Evolutionary conservation across 495 filamentous ascomycete genomes (phyloP).

Genomic region (Penicillium pulvis): DNA sequence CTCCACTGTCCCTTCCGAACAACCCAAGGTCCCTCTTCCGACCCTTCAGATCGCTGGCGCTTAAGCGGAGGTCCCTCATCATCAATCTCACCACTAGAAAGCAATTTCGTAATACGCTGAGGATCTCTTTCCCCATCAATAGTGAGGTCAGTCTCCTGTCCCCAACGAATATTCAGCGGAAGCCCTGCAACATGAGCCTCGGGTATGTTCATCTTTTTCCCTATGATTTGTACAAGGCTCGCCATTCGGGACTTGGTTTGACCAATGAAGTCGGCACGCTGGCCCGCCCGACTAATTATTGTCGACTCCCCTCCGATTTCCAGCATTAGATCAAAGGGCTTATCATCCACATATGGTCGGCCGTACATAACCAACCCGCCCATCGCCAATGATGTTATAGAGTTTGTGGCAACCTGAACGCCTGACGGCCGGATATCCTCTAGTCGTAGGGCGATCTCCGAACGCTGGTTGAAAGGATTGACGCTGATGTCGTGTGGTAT

Average conservation of each 20-base stretch:
- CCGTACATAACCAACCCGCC: constrained; percentile 74
- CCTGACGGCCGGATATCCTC: constrained; percentile 87
- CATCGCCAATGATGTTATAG: constrained; percentile 17
- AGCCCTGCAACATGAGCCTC: constrained; percentile 13
- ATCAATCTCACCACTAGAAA: constrained; percentile 10
- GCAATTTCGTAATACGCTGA: constrained; percentile 3
- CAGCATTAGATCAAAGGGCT: constrained; percentile 70
- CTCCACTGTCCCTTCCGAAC: constrained; percentile 82
- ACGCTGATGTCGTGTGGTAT: constrained; percentile 77
- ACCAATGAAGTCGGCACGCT: constrained; percentile 72
- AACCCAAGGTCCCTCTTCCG: constrained; percentile 57
- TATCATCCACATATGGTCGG: constrained; percentile 80
- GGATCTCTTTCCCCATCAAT: constrained; percentile 61
- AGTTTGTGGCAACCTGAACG: constrained; percentile 62
- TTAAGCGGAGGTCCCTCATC: constrained; percentile 42
- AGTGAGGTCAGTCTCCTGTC: constrained; percentile 65
- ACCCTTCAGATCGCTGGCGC: constrained; percentile 45
- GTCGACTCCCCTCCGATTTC: constrained; percentile 75
- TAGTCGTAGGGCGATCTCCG: constrained; percentile 81
- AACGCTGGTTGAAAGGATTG: constrained; percentile 64
- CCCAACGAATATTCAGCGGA: constrained; percentile 64
- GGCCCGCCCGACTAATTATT: constrained; percentile 55
- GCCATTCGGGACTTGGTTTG: constrained; percentile 67
- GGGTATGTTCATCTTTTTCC: constrained; percentile 76
- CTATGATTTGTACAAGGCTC: constrained; percentile 74